phyloP scores from a whole-genome alignment of 257 asterid genomes.

The Plectranthus barbatus region DNA sequence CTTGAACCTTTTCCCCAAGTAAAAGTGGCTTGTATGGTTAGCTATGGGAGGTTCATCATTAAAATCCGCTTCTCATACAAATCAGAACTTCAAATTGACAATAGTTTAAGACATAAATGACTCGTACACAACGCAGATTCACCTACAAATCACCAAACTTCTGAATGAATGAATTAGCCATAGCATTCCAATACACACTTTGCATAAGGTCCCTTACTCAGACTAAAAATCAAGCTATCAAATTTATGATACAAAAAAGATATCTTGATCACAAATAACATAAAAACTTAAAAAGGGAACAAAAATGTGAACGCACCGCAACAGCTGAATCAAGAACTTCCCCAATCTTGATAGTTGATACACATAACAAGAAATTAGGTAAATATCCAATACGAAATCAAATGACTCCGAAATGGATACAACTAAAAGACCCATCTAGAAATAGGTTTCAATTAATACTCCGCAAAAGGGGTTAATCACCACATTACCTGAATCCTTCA shows the following conservation, averaged over 20 bases:
- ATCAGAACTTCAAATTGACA: background rate
- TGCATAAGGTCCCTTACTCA: background rate
- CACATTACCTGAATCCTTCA: constrained; percentile 20
- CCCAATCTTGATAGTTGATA: background rate
- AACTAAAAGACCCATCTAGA: background rate
- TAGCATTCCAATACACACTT: background rate
- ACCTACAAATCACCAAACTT: background rate
- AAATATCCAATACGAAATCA: background rate
- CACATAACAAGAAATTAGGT: background rate
- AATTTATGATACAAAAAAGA: background rate
- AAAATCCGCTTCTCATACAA: background rate
- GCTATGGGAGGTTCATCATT: background rate
- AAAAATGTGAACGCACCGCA: constrained; percentile 5
- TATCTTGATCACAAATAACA: background rate
- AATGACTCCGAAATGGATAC: background rate
- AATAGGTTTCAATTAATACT: background rate
- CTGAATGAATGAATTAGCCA: background rate
- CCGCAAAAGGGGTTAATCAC: background rate
- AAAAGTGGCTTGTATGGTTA: background rate
- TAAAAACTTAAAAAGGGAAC: background rate
- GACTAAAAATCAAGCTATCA: background rate
- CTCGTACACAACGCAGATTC: background rate
- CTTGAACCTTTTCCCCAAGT: background rate
- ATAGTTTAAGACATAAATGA: background rate
- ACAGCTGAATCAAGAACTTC: constrained; percentile 12